Conservation (phyloP, 768 basidiomycete species). For the Boletus eberwhitei region DNA sequence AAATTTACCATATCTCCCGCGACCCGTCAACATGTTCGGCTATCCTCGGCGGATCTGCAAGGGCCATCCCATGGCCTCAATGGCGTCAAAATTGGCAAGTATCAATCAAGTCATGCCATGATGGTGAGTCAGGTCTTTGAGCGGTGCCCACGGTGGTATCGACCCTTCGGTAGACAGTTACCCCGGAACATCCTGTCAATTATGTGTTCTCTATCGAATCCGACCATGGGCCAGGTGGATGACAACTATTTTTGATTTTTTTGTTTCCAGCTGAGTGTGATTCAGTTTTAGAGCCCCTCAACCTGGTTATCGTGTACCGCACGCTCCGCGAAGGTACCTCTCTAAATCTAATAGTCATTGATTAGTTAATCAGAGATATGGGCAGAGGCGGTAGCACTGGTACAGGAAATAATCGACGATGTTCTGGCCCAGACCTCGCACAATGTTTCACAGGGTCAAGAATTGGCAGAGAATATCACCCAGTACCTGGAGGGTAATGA, state of each 20-base stretch:
- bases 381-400: constrained; percentile 65
- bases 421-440: constrained; percentile 37
- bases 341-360: not conserved
- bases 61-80: constrained; percentile 41
- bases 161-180: constrained; percentile 56
- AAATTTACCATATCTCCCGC: constrained; percentile 88
- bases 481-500: constrained; percentile 60
- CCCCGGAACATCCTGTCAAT: constrained; percentile 69
- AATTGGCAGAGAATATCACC: constrained; percentile 47
- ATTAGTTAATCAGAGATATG: constrained; percentile 7
- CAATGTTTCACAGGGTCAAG: constrained; percentile 37
- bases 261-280: not conserved
- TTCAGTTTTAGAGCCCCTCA: constrained; percentile 60
- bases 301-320: constrained; percentile 68
- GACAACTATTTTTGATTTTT: constrained; percentile 1
- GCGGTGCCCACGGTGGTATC: not conserved
- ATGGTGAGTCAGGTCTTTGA: constrained; percentile 38
- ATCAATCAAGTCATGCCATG: constrained; percentile 44
- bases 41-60: constrained; percentile 57
- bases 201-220: constrained; percentile 82
- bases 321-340: constrained; percentile 75
- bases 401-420: constrained; percentile 47
- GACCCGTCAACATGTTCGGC: constrained; percentile 73
- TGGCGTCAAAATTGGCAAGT: constrained; percentile 51
- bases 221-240: constrained; percentile 53